phyloP scores from a whole-genome alignment of 208 protist genomes.

The Willaertia magna region DNA sequence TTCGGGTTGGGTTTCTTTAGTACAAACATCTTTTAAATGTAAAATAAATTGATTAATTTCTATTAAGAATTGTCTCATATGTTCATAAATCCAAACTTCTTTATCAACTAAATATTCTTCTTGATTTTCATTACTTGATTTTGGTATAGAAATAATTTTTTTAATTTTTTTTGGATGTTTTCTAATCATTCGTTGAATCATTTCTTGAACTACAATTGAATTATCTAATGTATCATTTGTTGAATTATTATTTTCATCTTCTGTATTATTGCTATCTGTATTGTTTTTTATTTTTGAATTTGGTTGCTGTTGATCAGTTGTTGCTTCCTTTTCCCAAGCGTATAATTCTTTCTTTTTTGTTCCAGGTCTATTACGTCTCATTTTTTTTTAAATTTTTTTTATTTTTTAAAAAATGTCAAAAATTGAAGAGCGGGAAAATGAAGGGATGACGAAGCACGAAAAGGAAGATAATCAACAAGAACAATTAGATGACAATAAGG shows the following conservation, averaged over 20 bases:
- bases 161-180: not conserved
- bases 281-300: not conserved
- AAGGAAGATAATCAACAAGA: no score
- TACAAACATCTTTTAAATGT: not conserved
- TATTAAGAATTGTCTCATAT: conserved; percentile 1
- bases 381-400: no score
- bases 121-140: not conserved
- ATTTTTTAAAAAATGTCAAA: no score
- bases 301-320: not conserved
- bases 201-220: not conserved
- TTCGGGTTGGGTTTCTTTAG: not conserved
- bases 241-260: no score
- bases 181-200: not conserved
- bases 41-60: conserved; percentile 1
- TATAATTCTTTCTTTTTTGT: not conserved
- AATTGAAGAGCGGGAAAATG: no score
- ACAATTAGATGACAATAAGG: no score
- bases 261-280: no score
- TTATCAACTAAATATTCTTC: not conserved
- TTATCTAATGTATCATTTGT: not conserved
- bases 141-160: not conserved
- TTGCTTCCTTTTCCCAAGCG: not conserved
- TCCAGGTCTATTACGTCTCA: not conserved
- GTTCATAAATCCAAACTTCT: conserved; percentile 7
- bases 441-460: no score